phyloP scores from a whole-genome alignment of 768 basidiomycete species.

The Tubosaeta sp. region DNA sequence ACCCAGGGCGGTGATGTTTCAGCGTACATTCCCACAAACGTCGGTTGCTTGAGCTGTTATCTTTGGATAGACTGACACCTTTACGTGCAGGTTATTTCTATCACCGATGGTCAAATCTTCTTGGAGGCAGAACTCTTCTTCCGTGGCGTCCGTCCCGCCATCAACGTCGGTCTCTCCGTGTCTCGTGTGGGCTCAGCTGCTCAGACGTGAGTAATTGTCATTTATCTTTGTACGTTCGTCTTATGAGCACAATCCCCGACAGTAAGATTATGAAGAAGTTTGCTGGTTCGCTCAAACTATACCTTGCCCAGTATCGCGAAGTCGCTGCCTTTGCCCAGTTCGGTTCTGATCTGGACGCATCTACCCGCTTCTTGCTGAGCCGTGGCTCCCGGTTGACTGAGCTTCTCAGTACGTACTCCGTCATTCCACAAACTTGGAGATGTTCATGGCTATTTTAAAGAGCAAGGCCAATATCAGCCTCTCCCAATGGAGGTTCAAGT shows the following conservation, averaged over 20 bases:
- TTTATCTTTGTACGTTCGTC: neutral
- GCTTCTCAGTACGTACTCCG: constrained; percentile 64
- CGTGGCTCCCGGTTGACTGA: constrained; percentile 99
- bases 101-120: constrained; percentile 99
- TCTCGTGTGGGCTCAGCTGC: constrained; percentile 99
- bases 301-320: constrained; percentile 99
- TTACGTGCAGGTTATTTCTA: constrained; percentile 84
- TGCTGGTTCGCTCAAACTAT: constrained; percentile 98
- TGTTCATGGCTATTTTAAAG: constrained; percentile 37
- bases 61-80: constrained; percentile 1
- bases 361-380: constrained; percentile 95
- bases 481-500: constrained; percentile 95
- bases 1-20: constrained; percentile 99
- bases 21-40: constrained; percentile 95
- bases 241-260: constrained; percentile 5
- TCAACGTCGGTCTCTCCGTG: constrained; percentile 99
- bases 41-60: constrained; percentile 31
- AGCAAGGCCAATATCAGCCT: constrained; percentile 98
- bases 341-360: constrained; percentile 99
- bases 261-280: constrained; percentile 99
- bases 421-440: neutral
- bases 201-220: constrained; percentile 74
- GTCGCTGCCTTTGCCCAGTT: constrained; percentile 99
- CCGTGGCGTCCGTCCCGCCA: constrained; percentile 99
- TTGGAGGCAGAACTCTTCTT: constrained; percentile 99